phyloP scores from a whole-genome alignment of 2,329 filamentous ascomycete species.

The Verticillium nonalfalfae region DNA sequence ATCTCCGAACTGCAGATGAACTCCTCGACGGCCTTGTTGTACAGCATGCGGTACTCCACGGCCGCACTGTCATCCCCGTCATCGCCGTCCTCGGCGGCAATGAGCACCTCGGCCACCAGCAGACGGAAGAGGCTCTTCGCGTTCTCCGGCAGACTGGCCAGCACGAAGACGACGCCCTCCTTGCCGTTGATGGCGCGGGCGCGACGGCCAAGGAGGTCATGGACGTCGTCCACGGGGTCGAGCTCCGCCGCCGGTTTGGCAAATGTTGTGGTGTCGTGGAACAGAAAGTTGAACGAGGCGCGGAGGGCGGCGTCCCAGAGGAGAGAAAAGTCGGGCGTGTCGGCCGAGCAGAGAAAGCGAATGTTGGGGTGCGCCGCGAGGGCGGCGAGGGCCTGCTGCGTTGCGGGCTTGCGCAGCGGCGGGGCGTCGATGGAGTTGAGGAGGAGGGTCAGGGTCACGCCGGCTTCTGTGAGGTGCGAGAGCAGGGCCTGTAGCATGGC shows the following conservation, averaged over 20 bases:
- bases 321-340: conserved; percentile 80
- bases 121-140: conserved; percentile 82
- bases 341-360: conserved; percentile 71
- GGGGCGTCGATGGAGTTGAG: conserved; percentile 83
- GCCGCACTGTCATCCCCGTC: conserved; percentile 51
- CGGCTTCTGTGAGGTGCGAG: conserved; percentile 47
- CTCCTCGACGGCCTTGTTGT: conserved; percentile 92
- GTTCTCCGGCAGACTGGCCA: conserved; percentile 87
- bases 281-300: conserved; percentile 77
- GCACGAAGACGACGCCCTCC: conserved; percentile 85
- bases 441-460: conserved; percentile 54
- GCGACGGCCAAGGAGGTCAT: conserved; percentile 77
- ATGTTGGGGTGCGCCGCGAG: conserved; percentile 70
- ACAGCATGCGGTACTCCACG: conserved; percentile 85
- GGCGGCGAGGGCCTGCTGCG: conserved; percentile 68
- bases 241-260: conserved; percentile 63
- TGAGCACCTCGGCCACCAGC: conserved; percentile 77
- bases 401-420: conserved; percentile 63
- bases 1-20: conserved; percentile 97
- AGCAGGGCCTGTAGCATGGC: conserved; percentile 64
- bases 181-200: conserved; percentile 76
- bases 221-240: conserved; percentile 84
- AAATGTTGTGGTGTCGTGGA: conserved; percentile 94
- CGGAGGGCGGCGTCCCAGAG: conserved; percentile 87
- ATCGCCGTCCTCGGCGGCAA: conserved; percentile 54